Conservation (phyloP, 228 moss, liverwort and hornwort species). For the Sphagnum fallax region DNA sequence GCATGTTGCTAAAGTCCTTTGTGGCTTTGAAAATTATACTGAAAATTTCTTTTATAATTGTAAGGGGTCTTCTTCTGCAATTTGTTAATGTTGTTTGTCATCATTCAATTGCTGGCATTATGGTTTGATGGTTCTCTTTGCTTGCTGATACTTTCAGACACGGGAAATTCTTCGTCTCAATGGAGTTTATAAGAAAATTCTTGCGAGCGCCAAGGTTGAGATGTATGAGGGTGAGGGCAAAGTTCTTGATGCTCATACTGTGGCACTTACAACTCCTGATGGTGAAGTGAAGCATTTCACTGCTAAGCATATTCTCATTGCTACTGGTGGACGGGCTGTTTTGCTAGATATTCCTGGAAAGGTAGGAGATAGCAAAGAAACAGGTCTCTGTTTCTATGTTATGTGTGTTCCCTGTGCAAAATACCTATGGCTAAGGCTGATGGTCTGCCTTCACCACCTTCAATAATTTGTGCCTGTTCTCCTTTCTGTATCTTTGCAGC, state of each 20-base stretch:
- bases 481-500: no score
- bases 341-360: constrained; percentile 73
- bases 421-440: no score
- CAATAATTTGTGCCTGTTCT: no score
- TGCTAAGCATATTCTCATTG: constrained; percentile 66
- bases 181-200: constrained; percentile 77
- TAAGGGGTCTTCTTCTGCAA: neutral
- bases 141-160: constrained; percentile 30
- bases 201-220: constrained; percentile 57
- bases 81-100: neutral
- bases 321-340: constrained; percentile 73
- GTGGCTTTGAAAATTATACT: neutral
- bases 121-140: neutral
- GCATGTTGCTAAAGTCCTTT: no score
- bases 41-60: neutral
- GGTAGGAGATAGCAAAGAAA: constrained; percentile 17
- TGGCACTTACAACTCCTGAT: constrained; percentile 50
- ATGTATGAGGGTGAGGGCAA: constrained; percentile 78
- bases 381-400: neutral
- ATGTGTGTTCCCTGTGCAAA: neutral
- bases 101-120: neutral
- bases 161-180: constrained; percentile 82
- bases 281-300: constrained; percentile 65
- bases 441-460: no score
- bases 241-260: constrained; percentile 66